phyloP scores from a whole-genome alignment of 2,329 filamentous ascomycete species.

The Xylaria arbuscula region DNA sequence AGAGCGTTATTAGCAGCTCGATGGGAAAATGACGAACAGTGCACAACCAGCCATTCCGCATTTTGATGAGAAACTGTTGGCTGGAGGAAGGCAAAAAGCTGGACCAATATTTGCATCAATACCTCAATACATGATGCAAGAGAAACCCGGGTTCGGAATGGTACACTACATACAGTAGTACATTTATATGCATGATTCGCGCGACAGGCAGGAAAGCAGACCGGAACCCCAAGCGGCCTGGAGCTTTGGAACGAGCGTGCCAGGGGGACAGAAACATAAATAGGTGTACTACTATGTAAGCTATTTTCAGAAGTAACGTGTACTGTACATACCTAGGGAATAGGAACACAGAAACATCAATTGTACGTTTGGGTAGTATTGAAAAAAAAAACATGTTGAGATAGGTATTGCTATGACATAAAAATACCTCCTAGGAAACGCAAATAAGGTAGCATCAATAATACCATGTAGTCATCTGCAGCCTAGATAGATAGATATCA shows the following conservation, averaged over 20 bases:
- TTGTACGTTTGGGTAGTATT: background rate
- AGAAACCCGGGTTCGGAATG: conserved; percentile 31
- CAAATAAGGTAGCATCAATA: background rate
- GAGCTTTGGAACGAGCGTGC: conserved; percentile 22
- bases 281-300: background rate
- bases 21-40: background rate
- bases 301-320: conserved; percentile 20
- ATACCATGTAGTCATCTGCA: background rate
- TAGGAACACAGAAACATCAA: background rate
- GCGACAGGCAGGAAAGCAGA: conserved; percentile 14
- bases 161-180: conserved; percentile 5
- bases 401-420: background rate
- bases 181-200: conserved; percentile 5
- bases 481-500: too few relatives aligned
- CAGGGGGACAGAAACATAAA: background rate
- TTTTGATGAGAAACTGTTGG: conserved; percentile 6
- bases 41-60: conserved; percentile 1
- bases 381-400: background rate
- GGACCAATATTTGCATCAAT: conserved; percentile 27
- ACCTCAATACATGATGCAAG: conserved; percentile 35
- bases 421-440: background rate
- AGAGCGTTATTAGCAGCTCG: background rate
- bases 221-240: conserved; percentile 3
- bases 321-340: too few relatives aligned
- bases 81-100: conserved; percentile 3